These are phyloP conservation scores for Tubosaeta sp. DNA, from an alignment of 768 basidiomycete species.

Conservation along the genomic window DNA sequence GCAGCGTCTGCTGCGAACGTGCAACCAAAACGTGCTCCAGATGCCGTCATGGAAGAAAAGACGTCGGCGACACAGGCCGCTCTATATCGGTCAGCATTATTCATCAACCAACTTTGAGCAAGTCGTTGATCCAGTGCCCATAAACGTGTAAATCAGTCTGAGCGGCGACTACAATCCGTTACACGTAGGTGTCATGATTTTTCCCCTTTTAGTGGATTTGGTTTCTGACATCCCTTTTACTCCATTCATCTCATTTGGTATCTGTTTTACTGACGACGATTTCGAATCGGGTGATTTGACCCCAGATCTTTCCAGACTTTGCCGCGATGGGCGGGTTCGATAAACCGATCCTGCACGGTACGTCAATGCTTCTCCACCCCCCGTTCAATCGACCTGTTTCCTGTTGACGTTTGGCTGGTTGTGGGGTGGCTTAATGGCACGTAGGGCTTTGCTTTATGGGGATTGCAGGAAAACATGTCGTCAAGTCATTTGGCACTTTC, in stretches of 20 bases:
- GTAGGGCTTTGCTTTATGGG: conserved; percentile 87
- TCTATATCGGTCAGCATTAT: conserved; percentile 67
- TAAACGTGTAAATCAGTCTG: conserved; percentile 43
- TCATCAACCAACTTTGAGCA: not conserved
- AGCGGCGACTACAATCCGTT: conserved; percentile 92
- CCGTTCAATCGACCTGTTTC: not conserved
- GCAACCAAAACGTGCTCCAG: conserved; percentile 79
- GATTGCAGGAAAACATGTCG: conserved; percentile 86
- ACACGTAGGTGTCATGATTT: conserved; percentile 49
- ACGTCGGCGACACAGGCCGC: conserved; percentile 82
- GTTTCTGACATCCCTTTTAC: not conserved
- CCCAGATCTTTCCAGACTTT: conserved; percentile 85
- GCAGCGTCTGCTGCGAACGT: conserved; percentile 77
- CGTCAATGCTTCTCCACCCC: not conserved
- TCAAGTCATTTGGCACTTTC: conserved; percentile 80
- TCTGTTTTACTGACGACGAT: not conserved
- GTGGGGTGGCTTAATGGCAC: not conserved
- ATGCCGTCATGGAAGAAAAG: conserved; percentile 85
- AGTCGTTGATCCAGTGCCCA: not conserved
- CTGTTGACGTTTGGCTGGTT: not conserved
- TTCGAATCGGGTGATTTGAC: conserved; percentile 2
- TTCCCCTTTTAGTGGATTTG: not conserved
- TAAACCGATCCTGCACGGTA: conserved; percentile 78
- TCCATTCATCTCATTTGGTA: not conserved
- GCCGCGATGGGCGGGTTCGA: conserved; percentile 95